Percentiles rank a stretch among this genome's conserved stretches.
Evolutionary conservation across 2,329 filamentous ascomycete genomes (phyloP).

Genomic region (Paecilomyces sp.): DNA sequence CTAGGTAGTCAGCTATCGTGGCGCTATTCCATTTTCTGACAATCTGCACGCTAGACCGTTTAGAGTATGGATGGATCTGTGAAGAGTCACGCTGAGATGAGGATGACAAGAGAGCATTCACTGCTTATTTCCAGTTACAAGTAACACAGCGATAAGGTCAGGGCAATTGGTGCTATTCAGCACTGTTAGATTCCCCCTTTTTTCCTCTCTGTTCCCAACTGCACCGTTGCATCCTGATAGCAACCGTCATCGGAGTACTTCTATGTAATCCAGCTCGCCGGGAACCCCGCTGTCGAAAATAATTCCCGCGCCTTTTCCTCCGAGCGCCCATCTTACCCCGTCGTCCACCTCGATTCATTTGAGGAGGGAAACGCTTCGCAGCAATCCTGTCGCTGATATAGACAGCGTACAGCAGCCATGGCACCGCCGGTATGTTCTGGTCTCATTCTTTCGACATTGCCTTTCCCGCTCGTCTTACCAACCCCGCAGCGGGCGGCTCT

Average conservation of each 20-base stretch:
- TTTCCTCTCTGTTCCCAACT: neutral
- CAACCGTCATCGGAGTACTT: neutral
- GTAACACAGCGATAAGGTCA: neutral
- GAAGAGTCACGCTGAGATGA: neutral
- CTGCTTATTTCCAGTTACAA: neutral
- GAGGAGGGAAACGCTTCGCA: neutral
- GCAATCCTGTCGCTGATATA: neutral
- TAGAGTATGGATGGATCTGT: neutral
- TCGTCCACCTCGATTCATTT: neutral
- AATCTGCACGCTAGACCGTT: neutral
- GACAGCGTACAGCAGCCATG: conserved; percentile 12
- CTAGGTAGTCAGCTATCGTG: too few species aligned
- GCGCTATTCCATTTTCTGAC: neutral
- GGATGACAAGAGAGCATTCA: neutral
- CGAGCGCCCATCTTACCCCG: neutral
- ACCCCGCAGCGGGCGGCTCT: neutral
- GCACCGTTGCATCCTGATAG: neutral
- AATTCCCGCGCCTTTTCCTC: conserved; percentile 1
- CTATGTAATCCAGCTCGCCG: neutral
- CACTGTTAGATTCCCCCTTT: neutral
- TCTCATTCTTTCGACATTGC: neutral
- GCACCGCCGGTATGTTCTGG: conserved; percentile 18
- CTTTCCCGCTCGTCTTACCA: neutral
- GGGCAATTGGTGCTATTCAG: neutral
- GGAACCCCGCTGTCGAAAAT: neutral